These are phyloP conservation scores for Alternaria metachromatica DNA, from an alignment of 2,329 filamentous ascomycete genomes.

Conservation along the genomic window DNA sequence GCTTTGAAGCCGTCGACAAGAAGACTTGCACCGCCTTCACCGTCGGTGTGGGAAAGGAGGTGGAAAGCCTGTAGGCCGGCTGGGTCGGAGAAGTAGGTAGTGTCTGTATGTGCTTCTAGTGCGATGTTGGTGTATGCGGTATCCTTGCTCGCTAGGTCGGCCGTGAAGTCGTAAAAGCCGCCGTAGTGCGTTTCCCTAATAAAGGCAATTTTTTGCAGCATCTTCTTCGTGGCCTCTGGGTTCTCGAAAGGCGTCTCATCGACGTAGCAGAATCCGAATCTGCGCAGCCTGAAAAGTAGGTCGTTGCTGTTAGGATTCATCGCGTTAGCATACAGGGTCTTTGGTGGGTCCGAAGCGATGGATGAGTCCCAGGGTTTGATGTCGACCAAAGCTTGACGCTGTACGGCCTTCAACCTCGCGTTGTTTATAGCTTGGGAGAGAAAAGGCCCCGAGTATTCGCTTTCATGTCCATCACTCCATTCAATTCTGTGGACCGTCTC, in stretches of 20 bases:
- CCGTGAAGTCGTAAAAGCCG: constrained; percentile 85
- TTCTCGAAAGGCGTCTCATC: constrained; percentile 63
- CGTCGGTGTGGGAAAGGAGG: constrained; percentile 77
- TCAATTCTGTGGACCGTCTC: constrained; percentile 24
- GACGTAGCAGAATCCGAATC: constrained; percentile 80
- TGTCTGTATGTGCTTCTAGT: constrained; percentile 89
- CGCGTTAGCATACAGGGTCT: constrained; percentile 27
- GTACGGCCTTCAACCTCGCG: constrained; percentile 50
- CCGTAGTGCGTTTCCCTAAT: constrained; percentile 92
- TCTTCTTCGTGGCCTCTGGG: constrained; percentile 68
- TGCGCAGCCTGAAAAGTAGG: constrained; percentile 68
- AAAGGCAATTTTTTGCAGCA: constrained; percentile 82
- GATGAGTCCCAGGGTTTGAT: constrained; percentile 49
- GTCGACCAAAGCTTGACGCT: constrained; percentile 39
- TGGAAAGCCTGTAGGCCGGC: constrained; percentile 93
- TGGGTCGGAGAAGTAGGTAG: constrained; percentile 93
- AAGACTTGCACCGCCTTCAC: constrained; percentile 75
- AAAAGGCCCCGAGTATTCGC: constrained; percentile 71
- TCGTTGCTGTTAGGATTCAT: constrained; percentile 48
- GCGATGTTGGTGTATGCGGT: constrained; percentile 89
- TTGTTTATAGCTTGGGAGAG: constrained; percentile 49
- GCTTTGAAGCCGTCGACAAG: constrained; percentile 87
- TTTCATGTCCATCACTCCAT: constrained; percentile 68
- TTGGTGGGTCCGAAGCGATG: constrained; percentile 57
- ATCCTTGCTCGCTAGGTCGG: constrained; percentile 85